These are phyloP conservation scores for Lablab purpureus DNA, from an alignment of 306 rosid genomes.

Conservation along the genomic window DNA sequence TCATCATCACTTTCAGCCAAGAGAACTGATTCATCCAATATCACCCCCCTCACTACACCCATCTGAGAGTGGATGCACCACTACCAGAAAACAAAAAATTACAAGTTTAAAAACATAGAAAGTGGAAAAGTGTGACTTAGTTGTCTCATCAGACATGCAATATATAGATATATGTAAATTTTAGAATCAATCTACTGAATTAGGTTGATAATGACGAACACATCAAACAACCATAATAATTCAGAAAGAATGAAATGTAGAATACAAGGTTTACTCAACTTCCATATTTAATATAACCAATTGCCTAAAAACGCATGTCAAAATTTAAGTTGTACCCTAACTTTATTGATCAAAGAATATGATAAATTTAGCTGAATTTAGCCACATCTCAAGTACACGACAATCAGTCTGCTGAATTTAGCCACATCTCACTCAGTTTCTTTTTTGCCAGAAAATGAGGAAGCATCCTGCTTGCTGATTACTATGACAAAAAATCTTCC, in stretches of 20 bases:
- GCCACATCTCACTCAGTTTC: conserved; percentile 47
- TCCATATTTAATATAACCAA: not conserved
- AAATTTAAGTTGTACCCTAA: not conserved
- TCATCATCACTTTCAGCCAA: conserved; percentile 44
- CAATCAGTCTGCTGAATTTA: conserved; percentile 4
- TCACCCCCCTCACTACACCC: conserved; percentile 61
- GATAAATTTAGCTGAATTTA: no score
- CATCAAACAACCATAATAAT: conserved; percentile 11
- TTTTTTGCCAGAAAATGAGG: conserved; percentile 30
- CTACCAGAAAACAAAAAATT: not conserved
- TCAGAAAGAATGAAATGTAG: conserved; percentile 22
- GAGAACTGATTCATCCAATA: conserved; percentile 71
- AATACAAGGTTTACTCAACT: conserved; percentile 10
- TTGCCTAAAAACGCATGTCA: not conserved
- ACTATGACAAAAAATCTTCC: conserved; percentile 57
- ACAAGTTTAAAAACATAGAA: not conserved
- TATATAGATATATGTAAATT: not conserved
- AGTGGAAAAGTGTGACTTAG: not conserved
- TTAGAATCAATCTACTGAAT: conserved; percentile 11
- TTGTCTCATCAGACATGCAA: not conserved
- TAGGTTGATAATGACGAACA: conserved; percentile 12
- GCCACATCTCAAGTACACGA: not conserved
- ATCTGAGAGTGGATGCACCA: conserved; percentile 38
- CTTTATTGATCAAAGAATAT: not conserved
- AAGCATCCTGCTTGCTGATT: conserved; percentile 55